Base-by-base conservation (phyloP, 202 grass and related monocot genomes). In the Saccharum hybrid region DNA sequence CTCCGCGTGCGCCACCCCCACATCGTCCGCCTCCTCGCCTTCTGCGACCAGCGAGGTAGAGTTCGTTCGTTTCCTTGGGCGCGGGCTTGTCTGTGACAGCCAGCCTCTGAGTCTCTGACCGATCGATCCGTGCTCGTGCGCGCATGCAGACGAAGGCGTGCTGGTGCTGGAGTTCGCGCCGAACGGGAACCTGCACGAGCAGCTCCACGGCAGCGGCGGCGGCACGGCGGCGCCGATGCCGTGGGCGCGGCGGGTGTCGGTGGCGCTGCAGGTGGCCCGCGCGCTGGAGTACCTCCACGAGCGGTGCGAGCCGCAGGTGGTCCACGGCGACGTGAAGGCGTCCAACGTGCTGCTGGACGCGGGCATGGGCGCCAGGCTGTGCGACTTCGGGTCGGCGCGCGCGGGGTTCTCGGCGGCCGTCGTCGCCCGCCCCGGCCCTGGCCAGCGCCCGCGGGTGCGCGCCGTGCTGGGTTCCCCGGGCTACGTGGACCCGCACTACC, bases 401-500 rank as follows among this genome's bases (percentile, higher is more conserved):
- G 85, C 88, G 34, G 93, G 93, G 9, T 98, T 98, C 84, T 92
- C 94, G 13, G 81, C 88, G 10, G 69, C 90, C 16, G 86, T 81
- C 12, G 84, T 74, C 12, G 71, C 13, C 15, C 70, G 66, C 48
- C 65, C 82, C 10, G 72, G 74, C 45, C 19, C 74, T 14, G 67
- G 75, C 28, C 5, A 63, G 56, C 79, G 63, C 18, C 75, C 77
- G 1, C 31, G 76, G 37, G 60, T 71, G 14, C 85, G 75, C 43
- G 69, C 89, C 39, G 81, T 99, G 84, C 76, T 83, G 0, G 91
- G 96, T 0, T 96, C 93, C 4, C 93, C 88, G 0, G 96, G 96
- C 0, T 99, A 99, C 85, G 80, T 99, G 43, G 96, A 99, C 83
- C 93, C 93, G 70, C 91, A 98, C 88, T 98, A 98, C 85, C 82